Evolutionary conservation across 1,284 basidiomycete species (phyloP), one percentile per base, ranked within the genome.

Genomic region (Psilocybe mexicana): DNA sequence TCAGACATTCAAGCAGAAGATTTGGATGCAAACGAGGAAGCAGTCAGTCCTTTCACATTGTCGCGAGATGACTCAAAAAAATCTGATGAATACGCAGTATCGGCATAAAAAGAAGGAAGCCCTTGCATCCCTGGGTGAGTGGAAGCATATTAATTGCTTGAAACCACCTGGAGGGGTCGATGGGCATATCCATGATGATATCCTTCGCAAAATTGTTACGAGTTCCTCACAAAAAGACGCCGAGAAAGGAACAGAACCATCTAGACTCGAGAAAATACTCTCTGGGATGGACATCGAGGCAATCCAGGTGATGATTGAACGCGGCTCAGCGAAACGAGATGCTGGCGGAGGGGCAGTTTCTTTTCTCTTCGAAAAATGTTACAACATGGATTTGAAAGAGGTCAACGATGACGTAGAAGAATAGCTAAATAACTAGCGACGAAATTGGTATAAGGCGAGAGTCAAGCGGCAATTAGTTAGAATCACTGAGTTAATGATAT

Each of bases 81-180:
- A 2, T 58, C 58, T 60, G 46, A 63, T 59, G 10, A 42, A 7
- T 28, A 42, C 55, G 54, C 45, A 93, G 91, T 85, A 88, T 61
- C 70, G 86, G 55, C 80, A 82, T 65, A 90, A 87, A 68, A 90
- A 90, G 75, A 87, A 86, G 63, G 82, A 80, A 2, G 92, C 86
- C 59, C 83, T 98, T 11, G 90, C 92, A 2, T 84, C 92, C 1
- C 79, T 98, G 36, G 88, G 88, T 56, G 85, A 92, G 67, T 98
- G 95, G 95, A 88, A 82, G 14, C 96, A 98, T 69, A 85, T 95
- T 69, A 88, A 90, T 65, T 88, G 87, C 64, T 73, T 93, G 14
- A 75, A 72, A 48, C 63, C 72, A 11, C 71, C 74, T 14, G 76
- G 80, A 3, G 68, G 67, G 43, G 76, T 80, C 2, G 68, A 67